Conservation (phyloP, 176 grass and related monocot genomes). For the Poa pratensis region DNA sequence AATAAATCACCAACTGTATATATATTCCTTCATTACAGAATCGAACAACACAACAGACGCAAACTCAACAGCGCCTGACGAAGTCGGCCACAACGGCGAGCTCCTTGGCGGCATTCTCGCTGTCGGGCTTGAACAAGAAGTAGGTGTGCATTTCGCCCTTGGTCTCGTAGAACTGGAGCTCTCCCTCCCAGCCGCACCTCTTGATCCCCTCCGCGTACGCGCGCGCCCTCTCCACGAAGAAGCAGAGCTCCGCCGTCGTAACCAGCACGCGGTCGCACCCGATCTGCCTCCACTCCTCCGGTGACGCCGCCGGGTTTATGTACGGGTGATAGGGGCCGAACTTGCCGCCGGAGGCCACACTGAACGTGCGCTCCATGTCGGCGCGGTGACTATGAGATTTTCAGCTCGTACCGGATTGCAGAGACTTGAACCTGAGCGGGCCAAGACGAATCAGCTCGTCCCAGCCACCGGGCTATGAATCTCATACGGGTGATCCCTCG, state of each 20-base stretch:
- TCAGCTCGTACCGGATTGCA: too few species aligned
- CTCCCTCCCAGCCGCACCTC: conserved; percentile 66
- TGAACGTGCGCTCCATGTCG: conserved; percentile 56
- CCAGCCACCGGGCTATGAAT: too few species aligned
- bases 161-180: conserved; percentile 62
- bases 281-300: conserved; percentile 53
- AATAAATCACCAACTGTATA: too few species aligned
- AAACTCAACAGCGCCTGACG: conserved; percentile 45
- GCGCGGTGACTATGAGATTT: too few species aligned
- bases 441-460: too few species aligned
- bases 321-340: conserved; percentile 53
- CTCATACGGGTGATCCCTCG: too few species aligned
- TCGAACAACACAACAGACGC: neutral
- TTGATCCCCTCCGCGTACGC: conserved; percentile 61
- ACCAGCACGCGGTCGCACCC: conserved; percentile 66
- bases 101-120: conserved; percentile 63
- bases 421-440: too few species aligned
- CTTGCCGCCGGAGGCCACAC: conserved; percentile 55
- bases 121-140: conserved; percentile 56
- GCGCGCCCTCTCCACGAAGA: conserved; percentile 70
- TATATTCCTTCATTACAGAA: neutral
- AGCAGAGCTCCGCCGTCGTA: conserved; percentile 60
- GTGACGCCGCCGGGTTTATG: conserved; percentile 52
- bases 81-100: conserved; percentile 55
- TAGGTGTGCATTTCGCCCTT: conserved; percentile 61